Evolutionary conservation across 2,329 filamentous ascomycete genomes (phyloP).

Genomic region (Lecanicillium sp.): DNA sequence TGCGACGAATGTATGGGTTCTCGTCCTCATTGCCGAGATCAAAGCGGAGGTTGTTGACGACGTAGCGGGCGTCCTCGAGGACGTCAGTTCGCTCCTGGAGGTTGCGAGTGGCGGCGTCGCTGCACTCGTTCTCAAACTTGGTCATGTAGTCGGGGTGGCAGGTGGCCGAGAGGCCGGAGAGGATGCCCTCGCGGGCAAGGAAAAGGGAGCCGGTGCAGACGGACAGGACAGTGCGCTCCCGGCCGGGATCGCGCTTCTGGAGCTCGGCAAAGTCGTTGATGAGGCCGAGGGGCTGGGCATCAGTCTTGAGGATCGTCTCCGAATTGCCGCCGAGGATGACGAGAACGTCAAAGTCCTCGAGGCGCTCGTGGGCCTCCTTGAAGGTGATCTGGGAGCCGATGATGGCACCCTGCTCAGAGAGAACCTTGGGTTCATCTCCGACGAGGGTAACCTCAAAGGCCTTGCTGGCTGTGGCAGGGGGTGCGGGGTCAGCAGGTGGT

Average conservation of each 20-base stretch:
- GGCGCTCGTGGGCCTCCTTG: slow-evolving; percentile 68
- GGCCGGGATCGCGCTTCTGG: slow-evolving; percentile 70
- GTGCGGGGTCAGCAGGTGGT: slow-evolving; percentile 11
- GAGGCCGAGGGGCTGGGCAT: slow-evolving; percentile 62
- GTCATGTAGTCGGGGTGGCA: slow-evolving; percentile 78
- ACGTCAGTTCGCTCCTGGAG: slow-evolving; percentile 74
- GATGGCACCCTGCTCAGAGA: slow-evolving; percentile 58
- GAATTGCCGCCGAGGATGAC: slow-evolving; percentile 68
- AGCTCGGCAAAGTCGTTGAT: slow-evolving; percentile 73
- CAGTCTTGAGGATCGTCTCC: slow-evolving; percentile 58
- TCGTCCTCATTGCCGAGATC: slow-evolving; percentile 76
- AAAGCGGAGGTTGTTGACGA: slow-evolving; percentile 87
- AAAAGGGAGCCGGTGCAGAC: slow-evolving; percentile 75
- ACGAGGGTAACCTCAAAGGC: slow-evolving; percentile 55
- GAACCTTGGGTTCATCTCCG: slow-evolving; percentile 46
- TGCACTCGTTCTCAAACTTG: slow-evolving; percentile 75
- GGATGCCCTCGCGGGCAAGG: slow-evolving; percentile 68
- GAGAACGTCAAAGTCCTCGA: slow-evolving; percentile 73
- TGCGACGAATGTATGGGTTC: slow-evolving; percentile 76
- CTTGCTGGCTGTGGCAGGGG: slow-evolving; percentile 39
- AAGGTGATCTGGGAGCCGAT: slow-evolving; percentile 70
- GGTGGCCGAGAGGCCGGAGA: slow-evolving; percentile 73
- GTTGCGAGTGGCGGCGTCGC: slow-evolving; percentile 63
- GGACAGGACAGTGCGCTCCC: slow-evolving; percentile 75
- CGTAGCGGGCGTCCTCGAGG: slow-evolving; percentile 73